Percentiles rank a stretch among this genome's conserved stretches.
These are phyloP conservation scores for Gilbertella persicaria DNA, from an alignment of 371 early-diverging fungal genomes.

Conservation along the genomic window DNA sequence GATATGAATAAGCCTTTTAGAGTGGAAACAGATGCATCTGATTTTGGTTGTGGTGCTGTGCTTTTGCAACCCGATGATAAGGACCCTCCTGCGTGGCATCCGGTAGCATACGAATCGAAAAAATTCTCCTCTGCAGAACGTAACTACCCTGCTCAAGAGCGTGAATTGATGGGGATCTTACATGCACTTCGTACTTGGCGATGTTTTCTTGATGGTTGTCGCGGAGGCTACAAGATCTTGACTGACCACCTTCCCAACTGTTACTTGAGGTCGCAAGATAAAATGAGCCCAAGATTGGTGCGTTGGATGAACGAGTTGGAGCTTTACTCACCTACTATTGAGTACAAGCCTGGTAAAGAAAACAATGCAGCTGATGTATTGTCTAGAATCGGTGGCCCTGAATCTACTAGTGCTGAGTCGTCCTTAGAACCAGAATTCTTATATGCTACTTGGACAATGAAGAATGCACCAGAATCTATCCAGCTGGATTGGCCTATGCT, in stretches of 20 bases:
- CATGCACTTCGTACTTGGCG: conserved; percentile 34
- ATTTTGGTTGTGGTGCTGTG: conserved; percentile 27
- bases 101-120: conserved; percentile 23
- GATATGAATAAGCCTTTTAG: conserved; percentile 25
- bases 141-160: conserved; percentile 37
- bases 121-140: conserved; percentile 30
- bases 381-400: conserved; percentile 9
- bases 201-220: conserved; percentile 25
- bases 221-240: conserved; percentile 14
- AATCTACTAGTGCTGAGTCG: neutral
- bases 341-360: conserved; percentile 25
- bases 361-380: conserved; percentile 23
- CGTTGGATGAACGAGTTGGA: conserved; percentile 27
- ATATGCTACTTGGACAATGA: conserved; percentile 2
- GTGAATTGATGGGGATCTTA: conserved; percentile 34
- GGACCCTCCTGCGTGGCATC: conserved; percentile 1
- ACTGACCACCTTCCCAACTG: conserved; percentile 34
- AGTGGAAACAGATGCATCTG: conserved; percentile 34
- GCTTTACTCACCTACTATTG: conserved; percentile 30
- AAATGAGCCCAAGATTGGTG: conserved; percentile 25
- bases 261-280: conserved; percentile 22
- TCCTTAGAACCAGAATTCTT: conserved; percentile 22
- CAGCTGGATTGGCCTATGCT: conserved; percentile 3
- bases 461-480: neutral
- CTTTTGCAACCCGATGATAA: conserved; percentile 22